Evolutionary conservation across 176 grass and related monocot genomes (phyloP), one percentile per base, ranked within the genome.

Genomic region (Oryza glaberrima): DNA sequence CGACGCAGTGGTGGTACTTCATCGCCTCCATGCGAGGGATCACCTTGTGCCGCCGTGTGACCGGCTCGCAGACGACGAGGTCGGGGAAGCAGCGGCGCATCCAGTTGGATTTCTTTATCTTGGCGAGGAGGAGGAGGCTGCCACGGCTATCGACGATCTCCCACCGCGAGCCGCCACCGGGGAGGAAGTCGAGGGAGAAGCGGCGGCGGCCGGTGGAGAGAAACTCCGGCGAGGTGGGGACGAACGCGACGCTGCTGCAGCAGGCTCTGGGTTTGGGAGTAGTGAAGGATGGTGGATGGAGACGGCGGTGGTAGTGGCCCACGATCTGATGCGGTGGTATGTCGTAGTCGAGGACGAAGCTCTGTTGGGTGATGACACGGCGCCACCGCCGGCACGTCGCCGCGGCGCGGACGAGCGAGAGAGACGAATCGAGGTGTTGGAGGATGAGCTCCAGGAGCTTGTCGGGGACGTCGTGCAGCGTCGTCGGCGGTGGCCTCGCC

Each of bases 101-200:
- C 6, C 32, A 23, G 34, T 32, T 13, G 9, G 23, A 51, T 4
- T 51, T 51, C 48, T 41, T 51, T 51, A n/a, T 65, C 76, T 65
- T 78, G 74, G 65, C 3, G 8, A 85, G 49, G 38, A 85, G 83
- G 25, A 51, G 49, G 49, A 82, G 36, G 69, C 54, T 52, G 43
- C 69, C 38, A 44, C 8, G 1, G 82, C 71, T 47, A 13, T 84
- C 82, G 9, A 76, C 34, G 30, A 84, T 7, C 40, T 84, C 61
- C 30, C 72, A 75, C 1, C 5, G 0, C 3, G 11, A 4, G 60
- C 70, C 0, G 22, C 13, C 11, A 13, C 51, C 34, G 7, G 82
- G 60, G 0, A 76, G 60, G 44, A 76, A 84, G 60, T 67, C 82
- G 6, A 82, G 81, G 69, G 52, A 9, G 69, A 82, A 82, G 80